A percentile compares a stretch with the other conserved stretches of the same genome.
Conservation (phyloP, 345 rosid genomes). For the Salix dunnii region DNA sequence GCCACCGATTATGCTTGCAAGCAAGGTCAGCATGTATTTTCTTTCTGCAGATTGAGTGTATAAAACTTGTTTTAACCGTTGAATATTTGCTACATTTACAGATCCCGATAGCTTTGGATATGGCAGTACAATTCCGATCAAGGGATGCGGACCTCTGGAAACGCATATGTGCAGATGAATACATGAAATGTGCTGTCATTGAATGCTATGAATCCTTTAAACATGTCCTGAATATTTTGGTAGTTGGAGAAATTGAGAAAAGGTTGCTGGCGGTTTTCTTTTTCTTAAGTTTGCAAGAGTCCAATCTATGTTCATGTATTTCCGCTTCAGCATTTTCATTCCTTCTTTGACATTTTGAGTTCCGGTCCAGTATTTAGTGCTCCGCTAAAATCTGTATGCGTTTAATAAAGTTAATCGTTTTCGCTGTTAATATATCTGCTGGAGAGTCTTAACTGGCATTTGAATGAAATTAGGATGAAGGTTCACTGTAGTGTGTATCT, state of each 20-base stretch:
- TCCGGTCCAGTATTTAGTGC: too few species aligned
- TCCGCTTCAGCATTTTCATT: neutral
- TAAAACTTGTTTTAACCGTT: neutral
- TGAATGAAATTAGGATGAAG: conserved; percentile 2
- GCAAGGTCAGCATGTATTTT: conserved; percentile 61
- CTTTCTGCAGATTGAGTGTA: neutral
- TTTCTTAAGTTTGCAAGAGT: neutral
- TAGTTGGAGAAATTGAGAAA: conserved; percentile 91
- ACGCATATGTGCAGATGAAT: conserved; percentile 90
- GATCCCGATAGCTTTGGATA: conserved; percentile 94
- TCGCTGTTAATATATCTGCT: neutral
- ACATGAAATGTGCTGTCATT: conserved; percentile 96
- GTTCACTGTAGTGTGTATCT: conserved; percentile 1
- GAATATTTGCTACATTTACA: conserved; percentile 27
- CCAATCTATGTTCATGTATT: neutral
- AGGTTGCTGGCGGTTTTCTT: conserved; percentile 44
- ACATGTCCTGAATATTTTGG: conserved; percentile 66
- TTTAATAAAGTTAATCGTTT: too few species aligned
- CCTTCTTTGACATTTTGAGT: too few species aligned
- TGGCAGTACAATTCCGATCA: conserved; percentile 82
- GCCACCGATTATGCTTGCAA: conserved; percentile 97
- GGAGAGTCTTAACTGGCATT: neutral
- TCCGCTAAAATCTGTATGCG: too few species aligned
- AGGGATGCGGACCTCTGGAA: conserved; percentile 91
- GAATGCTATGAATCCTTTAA: conserved; percentile 96